Percentiles rank a stretch among this genome's conserved stretches.
Conservation (phyloP, 2,329 filamentous ascomycete species). For the Colletotrichum gigasporum region DNA sequence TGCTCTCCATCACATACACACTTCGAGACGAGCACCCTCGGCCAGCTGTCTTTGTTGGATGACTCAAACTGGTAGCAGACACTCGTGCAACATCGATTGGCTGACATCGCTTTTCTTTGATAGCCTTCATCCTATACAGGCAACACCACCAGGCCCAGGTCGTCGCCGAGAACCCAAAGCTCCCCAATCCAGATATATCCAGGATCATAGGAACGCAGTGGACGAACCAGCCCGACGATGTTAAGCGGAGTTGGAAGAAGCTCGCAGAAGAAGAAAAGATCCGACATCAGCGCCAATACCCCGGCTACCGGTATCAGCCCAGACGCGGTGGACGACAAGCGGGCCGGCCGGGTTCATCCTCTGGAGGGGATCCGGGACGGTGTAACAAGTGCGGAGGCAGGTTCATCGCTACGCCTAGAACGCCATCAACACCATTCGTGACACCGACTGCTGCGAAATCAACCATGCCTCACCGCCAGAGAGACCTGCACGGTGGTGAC, state of each 20-base stretch:
- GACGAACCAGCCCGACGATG: slow-evolving; percentile 77
- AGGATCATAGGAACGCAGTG: slow-evolving; percentile 97
- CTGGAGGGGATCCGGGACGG: slow-evolving; percentile 61
- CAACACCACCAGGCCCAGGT: slow-evolving; percentile 90
- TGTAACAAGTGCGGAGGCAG: slow-evolving; percentile 79
- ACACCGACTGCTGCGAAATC: slow-evolving; percentile 44
- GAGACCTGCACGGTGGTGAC: slow-evolving; percentile 22
- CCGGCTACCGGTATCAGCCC: slow-evolving; percentile 94
- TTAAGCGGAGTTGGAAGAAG: slow-evolving; percentile 87
- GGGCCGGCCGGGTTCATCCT: slow-evolving; percentile 42
- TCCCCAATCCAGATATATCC: slow-evolving; percentile 95
- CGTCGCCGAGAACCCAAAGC: slow-evolving; percentile 82
- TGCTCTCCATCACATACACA: not conserved
- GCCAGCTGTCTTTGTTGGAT: slow-evolving; percentile 24
- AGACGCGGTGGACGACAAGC: slow-evolving; percentile 65
- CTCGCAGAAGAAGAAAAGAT: slow-evolving; percentile 94
- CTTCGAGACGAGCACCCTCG: slow-evolving; percentile 14
- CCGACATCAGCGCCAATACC: slow-evolving; percentile 88
- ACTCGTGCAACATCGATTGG: slow-evolving; percentile 17
- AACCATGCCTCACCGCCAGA: slow-evolving; percentile 29
- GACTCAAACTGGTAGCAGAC: slow-evolving; percentile 10
- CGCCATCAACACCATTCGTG: slow-evolving; percentile 60
- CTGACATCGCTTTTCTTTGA: slow-evolving; percentile 42
- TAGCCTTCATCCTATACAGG: slow-evolving; percentile 97
- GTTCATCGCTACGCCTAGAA: slow-evolving; percentile 69